Percentiles rank a stretch among this genome's conserved stretches.
Evolutionary conservation across 495 filamentous ascomycete genomes (phyloP).

Genomic region (Penicillium lagena): DNA sequence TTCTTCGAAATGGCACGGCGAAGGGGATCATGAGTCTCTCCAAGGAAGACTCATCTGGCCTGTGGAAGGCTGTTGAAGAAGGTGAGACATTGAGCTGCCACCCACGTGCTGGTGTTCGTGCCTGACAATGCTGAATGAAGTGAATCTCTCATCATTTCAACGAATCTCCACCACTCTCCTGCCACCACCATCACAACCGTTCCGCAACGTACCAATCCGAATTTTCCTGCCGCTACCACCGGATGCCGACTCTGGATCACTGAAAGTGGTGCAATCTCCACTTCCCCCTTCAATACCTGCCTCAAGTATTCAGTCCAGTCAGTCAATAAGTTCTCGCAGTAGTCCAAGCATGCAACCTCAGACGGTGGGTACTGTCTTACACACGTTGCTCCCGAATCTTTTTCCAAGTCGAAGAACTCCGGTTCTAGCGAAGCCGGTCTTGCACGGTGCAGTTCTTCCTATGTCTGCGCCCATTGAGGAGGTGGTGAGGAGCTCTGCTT

Average conservation of each 20-base stretch:
- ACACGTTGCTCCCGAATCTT: constrained; percentile 67
- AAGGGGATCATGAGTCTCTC: constrained; percentile 90
- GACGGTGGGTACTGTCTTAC: constrained; percentile 77
- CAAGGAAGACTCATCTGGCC: constrained; percentile 75
- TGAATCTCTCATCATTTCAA: constrained; percentile 66
- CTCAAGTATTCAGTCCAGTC: constrained; percentile 17
- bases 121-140: constrained; percentile 29
- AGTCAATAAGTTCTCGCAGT: constrained; percentile 17
- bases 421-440: constrained; percentile 81
- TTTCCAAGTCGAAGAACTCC: constrained; percentile 84
- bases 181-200: constrained; percentile 59
- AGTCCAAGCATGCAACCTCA: constrained; percentile 50
- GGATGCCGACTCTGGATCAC: constrained; percentile 35
- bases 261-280: constrained; percentile 66
- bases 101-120: background rate
- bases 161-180: constrained; percentile 73
- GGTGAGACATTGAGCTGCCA: constrained; percentile 40
- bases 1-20: constrained; percentile 82
- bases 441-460: constrained; percentile 83
- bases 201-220: constrained; percentile 78
- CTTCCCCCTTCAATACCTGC: constrained; percentile 44
- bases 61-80: constrained; percentile 81
- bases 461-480: constrained; percentile 82
- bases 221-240: constrained; percentile 76
- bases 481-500: constrained; percentile 70